phyloP scores from a whole-genome alignment of 306 rosid genomes.

The Vigna angularis region DNA sequence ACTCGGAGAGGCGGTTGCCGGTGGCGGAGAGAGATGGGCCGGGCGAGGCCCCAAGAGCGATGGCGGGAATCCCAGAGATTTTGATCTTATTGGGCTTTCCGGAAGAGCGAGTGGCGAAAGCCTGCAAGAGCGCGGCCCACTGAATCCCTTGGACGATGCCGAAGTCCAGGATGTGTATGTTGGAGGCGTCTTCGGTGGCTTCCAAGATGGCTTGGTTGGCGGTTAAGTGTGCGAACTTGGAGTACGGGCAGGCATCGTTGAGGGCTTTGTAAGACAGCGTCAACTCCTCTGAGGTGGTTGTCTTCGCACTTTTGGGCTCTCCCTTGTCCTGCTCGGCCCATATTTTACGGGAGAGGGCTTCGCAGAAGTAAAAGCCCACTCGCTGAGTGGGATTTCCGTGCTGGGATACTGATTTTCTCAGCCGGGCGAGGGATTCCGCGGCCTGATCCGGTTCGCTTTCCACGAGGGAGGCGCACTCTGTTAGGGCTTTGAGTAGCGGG shows the following conservation, averaged over 20 bases:
- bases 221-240: slow-evolving; percentile 90
- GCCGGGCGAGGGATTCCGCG: slow-evolving; percentile 55
- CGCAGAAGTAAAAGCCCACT: slow-evolving; percentile 67
- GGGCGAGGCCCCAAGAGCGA: slow-evolving; percentile 66
- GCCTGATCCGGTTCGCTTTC: slow-evolving; percentile 76
- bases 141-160: slow-evolving; percentile 95
- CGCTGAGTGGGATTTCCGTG: slow-evolving; percentile 85
- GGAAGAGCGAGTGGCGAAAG: slow-evolving; percentile 83
- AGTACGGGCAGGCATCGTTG: slow-evolving; percentile 94
- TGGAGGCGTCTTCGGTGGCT: slow-evolving; percentile 66
- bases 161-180: slow-evolving; percentile 89
- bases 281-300: slow-evolving; percentile 59
- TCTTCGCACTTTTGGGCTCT: not conserved
- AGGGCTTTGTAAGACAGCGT: slow-evolving; percentile 81
- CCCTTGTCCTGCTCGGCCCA: slow-evolving; percentile 42
- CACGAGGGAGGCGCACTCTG: slow-evolving; percentile 64
- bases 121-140: slow-evolving; percentile 94
- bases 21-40: slow-evolving; percentile 74
- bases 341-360: slow-evolving; percentile 64
- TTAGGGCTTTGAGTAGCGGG: slow-evolving; percentile 70
- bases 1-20: slow-evolving; percentile 76
- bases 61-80: slow-evolving; percentile 91
- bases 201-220: slow-evolving; percentile 96
- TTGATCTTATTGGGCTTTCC: slow-evolving; percentile 76
- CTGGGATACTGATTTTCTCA: slow-evolving; percentile 65